phyloP scores from a whole-genome alignment of 805 yeast genomes.

The Metschnikowia borealis region DNA sequence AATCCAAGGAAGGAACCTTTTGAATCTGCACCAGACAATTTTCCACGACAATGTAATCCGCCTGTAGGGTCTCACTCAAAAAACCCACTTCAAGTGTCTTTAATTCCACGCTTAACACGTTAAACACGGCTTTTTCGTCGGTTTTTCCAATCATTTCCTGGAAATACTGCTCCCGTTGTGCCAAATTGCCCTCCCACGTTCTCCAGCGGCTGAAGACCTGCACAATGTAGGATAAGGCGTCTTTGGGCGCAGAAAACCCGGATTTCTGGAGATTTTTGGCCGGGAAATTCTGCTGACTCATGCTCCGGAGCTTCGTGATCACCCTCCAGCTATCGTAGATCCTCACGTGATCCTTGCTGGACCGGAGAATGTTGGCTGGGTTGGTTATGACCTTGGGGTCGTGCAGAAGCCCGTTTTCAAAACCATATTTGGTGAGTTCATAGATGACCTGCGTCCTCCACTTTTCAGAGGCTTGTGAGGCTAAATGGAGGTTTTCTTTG shows the following conservation, averaged over 20 bases:
- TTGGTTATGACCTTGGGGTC: slow-evolving; percentile 90
- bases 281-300: slow-evolving; percentile 54
- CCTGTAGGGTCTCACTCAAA: not conserved
- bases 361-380: slow-evolving; percentile 76
- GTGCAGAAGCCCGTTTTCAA: slow-evolving; percentile 50
- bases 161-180: slow-evolving; percentile 55
- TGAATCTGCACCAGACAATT: slow-evolving; percentile 1
- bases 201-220: slow-evolving; percentile 75
- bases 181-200: slow-evolving; percentile 80
- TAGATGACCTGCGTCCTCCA: slow-evolving; percentile 40
- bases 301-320: slow-evolving; percentile 72
- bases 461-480: slow-evolving; percentile 11
- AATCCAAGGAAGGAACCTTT: not conserved
- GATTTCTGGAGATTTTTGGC: slow-evolving; percentile 31
- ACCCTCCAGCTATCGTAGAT: slow-evolving; percentile 86
- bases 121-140: not conserved
- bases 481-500: slow-evolving; percentile 14
- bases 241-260: slow-evolving; percentile 38
- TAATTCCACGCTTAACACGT: not conserved
- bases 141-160: slow-evolving; percentile 17
- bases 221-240: slow-evolving; percentile 54
- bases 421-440: slow-evolving; percentile 37
- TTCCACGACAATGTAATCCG: slow-evolving; percentile 1
- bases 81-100: slow-evolving; percentile 3
- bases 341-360: slow-evolving; percentile 70